phyloP scores from a whole-genome alignment of 2,329 filamentous ascomycete species.

The Tolypocladium album region DNA sequence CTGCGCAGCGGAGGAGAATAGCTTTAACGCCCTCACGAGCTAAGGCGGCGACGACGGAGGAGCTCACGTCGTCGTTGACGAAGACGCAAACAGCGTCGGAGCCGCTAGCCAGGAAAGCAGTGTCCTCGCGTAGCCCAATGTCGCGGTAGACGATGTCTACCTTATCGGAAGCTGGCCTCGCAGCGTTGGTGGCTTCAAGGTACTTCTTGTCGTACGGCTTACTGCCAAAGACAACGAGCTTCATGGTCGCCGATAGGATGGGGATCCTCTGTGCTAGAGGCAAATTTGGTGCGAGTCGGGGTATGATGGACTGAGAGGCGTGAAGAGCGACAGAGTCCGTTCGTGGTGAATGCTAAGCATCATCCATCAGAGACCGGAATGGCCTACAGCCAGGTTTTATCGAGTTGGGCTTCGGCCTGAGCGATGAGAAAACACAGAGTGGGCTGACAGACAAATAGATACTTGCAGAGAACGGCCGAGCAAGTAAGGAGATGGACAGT shows the following conservation, averaged over 20 bases:
- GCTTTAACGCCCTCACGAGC: slow-evolving; percentile 39
- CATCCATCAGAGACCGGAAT: too few relatives aligned
- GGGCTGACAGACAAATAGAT: too few relatives aligned
- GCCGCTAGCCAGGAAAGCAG: slow-evolving; percentile 39
- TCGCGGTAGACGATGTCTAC: slow-evolving; percentile 43
- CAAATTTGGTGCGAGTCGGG: too few relatives aligned
- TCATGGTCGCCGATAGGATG: slow-evolving; percentile 24
- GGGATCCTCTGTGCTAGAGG: too few relatives aligned
- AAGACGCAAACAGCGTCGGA: slow-evolving; percentile 54
- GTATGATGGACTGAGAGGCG: too few relatives aligned
- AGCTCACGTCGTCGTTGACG: slow-evolving; percentile 51
- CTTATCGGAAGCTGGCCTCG: background rate
- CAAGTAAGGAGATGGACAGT: too few relatives aligned
- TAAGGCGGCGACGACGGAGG: slow-evolving; percentile 40
- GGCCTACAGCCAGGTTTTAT: too few relatives aligned
- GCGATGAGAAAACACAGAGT: too few relatives aligned
- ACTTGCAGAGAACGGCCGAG: too few relatives aligned
- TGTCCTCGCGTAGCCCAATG: slow-evolving; percentile 44
- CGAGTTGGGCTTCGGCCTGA: too few relatives aligned
- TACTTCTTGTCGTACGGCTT: slow-evolving; percentile 2
- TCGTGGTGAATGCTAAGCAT: too few relatives aligned
- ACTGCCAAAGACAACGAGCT: slow-evolving; percentile 47
- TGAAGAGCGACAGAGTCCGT: too few relatives aligned
- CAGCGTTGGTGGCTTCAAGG: slow-evolving; percentile 31
- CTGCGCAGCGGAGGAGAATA: slow-evolving; percentile 56